Percentiles rank a stretch among this genome's conserved stretches.
Evolutionary conservation across 2,329 filamentous ascomycete genomes (phyloP).

Genomic region (Arthrocladium fulminans): DNA sequence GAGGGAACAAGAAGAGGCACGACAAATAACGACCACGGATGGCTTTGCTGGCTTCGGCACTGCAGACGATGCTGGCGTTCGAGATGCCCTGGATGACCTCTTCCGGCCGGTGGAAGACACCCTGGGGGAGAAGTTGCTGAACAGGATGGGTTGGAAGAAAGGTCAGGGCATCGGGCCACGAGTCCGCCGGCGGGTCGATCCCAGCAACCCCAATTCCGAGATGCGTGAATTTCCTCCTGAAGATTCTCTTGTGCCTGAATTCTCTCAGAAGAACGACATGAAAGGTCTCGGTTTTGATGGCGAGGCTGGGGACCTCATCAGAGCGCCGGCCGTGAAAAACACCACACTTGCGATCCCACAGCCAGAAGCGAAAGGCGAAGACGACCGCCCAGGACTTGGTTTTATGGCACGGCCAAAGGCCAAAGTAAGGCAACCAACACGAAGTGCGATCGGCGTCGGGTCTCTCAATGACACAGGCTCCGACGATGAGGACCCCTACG

Average conservation of each 20-base stretch:
- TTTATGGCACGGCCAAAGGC: slow-evolving; percentile 30
- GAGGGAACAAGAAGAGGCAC: slow-evolving; percentile 71
- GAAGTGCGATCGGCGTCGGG: slow-evolving; percentile 74
- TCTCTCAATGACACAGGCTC: slow-evolving; percentile 87
- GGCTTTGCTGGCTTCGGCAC: slow-evolving; percentile 71
- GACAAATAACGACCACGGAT: slow-evolving; percentile 61
- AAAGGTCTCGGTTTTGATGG: slow-evolving; percentile 41
- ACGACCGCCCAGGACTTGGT: slow-evolving; percentile 30
- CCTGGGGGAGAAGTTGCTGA: slow-evolving; percentile 75
- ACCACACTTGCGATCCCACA: slow-evolving; percentile 14
- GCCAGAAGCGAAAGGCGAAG: slow-evolving; percentile 27
- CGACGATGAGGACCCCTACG: slow-evolving; percentile 90
- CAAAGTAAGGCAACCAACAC: slow-evolving; percentile 46
- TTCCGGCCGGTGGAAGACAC: slow-evolving; percentile 68
- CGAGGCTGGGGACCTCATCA: slow-evolving; percentile 23
- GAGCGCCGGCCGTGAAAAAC: background rate
- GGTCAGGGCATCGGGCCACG: slow-evolving; percentile 90
- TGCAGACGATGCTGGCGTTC: slow-evolving; percentile 43
- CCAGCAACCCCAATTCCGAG: slow-evolving; percentile 33
- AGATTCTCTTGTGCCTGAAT: slow-evolving; percentile 56
- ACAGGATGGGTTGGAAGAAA: slow-evolving; percentile 91
- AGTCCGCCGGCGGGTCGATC: slow-evolving; percentile 58
- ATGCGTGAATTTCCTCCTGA: slow-evolving; percentile 78
- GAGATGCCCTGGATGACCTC: slow-evolving; percentile 58
- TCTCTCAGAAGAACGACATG: slow-evolving; percentile 36